Conservation (phyloP, 2,329 filamentous ascomycete species). For the Colletotrichum sp. region DNA sequence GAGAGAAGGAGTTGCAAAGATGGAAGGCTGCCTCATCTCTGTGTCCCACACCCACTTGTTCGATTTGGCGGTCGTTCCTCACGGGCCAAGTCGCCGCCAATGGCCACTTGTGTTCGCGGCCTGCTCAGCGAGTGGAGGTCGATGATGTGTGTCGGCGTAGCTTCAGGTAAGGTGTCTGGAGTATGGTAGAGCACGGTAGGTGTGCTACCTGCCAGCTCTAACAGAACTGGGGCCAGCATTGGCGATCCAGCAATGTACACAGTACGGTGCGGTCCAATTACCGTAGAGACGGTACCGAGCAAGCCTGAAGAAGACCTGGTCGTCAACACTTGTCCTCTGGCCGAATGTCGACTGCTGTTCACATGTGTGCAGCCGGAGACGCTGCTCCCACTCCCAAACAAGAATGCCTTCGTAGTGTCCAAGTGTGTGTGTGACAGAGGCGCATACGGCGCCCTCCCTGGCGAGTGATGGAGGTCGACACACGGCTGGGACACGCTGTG, state of each 20-base stretch:
- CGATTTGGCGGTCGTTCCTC: not conserved
- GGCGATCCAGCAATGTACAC: not conserved
- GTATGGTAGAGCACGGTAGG: not conserved
- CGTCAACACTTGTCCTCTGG: not conserved
- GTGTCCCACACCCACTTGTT: not conserved
- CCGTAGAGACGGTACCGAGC: not conserved
- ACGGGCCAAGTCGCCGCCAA: not conserved
- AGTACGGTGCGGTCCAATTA: not conserved
- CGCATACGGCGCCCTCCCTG: not conserved
- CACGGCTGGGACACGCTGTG: not conserved
- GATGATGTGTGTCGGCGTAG: constrained; percentile 3
- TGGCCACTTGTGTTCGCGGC: not conserved
- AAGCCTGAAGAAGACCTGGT: not conserved
- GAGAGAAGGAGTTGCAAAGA: not conserved
- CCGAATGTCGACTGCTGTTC: not conserved
- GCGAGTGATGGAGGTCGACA: not conserved
- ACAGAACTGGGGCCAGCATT: not conserved
- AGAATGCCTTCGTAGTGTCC: not conserved
- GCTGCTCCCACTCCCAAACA: not conserved
- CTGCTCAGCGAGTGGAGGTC: not conserved
- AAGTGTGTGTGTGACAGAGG: not conserved
- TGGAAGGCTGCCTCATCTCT: constrained; percentile 7
- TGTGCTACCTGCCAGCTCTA: not conserved
- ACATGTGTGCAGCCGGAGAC: not conserved
- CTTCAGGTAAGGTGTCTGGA: constrained; percentile 1